Conservation (phyloP, 441 rosid species). For the Erysimum cheiri region DNA sequence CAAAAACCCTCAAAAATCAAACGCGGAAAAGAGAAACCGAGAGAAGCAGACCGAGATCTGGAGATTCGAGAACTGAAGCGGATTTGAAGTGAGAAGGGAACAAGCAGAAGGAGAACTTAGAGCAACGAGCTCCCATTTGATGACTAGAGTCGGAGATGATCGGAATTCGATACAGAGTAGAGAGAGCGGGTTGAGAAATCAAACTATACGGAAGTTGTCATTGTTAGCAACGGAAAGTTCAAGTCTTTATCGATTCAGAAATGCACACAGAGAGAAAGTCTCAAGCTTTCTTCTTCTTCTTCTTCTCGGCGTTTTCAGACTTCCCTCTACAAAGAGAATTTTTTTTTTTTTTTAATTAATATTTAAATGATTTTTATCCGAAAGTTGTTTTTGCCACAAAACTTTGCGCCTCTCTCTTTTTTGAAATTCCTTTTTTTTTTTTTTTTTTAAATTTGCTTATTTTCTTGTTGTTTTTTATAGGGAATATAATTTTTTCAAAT, state of each 20-base stretch:
- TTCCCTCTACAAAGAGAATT: neutral
- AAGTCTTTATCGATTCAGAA: slow-evolving; percentile 17
- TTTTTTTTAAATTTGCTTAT: too few species aligned
- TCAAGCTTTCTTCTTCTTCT: slow-evolving; percentile 26
- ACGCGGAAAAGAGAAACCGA: neutral
- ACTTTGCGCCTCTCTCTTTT: slow-evolving; percentile 32
- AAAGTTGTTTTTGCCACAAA: slow-evolving; percentile 22
- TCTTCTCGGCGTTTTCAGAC: slow-evolving; percentile 33
- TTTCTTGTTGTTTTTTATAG: too few species aligned
- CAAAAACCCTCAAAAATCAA: neutral
- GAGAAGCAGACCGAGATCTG: slow-evolving; percentile 55
- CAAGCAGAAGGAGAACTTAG: slow-evolving; percentile 66
- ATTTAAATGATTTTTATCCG: slow-evolving; percentile 12
- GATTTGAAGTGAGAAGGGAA: slow-evolving; percentile 62
- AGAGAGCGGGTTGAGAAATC: neutral
- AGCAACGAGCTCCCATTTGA: slow-evolving; percentile 67
- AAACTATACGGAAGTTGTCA: neutral
- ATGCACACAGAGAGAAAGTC: slow-evolving; percentile 6
- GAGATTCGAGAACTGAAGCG: slow-evolving; percentile 59
- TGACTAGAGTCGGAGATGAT: slow-evolving; percentile 25
- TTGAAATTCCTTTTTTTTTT: too few species aligned
- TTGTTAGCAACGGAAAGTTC: slow-evolving; percentile 12
- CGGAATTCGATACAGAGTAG: neutral
- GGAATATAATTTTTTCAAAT: too few species aligned
- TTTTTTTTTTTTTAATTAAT: neutral